Evolutionary conservation across 352 stramenopile genomes (phyloP), one percentile per base, ranked within the genome.

Genomic region (Elongisporangium senticosum): DNA sequence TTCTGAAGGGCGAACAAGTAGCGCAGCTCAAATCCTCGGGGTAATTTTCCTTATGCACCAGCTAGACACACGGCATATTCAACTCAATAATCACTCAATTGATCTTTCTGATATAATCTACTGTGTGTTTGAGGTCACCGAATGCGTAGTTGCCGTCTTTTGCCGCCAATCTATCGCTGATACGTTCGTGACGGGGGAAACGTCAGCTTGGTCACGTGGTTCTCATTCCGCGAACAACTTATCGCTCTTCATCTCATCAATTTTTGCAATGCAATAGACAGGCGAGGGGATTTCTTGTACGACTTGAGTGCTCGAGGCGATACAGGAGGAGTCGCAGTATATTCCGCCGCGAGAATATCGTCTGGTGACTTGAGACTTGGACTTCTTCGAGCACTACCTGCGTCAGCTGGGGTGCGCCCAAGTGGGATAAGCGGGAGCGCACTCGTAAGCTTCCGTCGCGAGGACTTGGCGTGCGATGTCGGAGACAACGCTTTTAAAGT

Each of bases 281-380:
- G 63, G 1, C 74, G 74, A 50, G 72, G 74, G 3, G 74, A 67
- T 26, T 71, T 75, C 61, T 72, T 81, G 60, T 65, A 65, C n/a
- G 69, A 75, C 53, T 84, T 75, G 28, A 77, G 65, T 19, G 74
- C 74, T 17, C 72, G 72, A 57, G 72, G 72, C 17, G 70, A 79
- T 0, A 53, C 64, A 13, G 72, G 72, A 21, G 63, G 55, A 26
- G 66, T 57, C 1, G 75, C 50, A 10, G 62, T 62, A 19, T 75
- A 61, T 48, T 80, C 72, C 4, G 75, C 63, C 3, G 51, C 37
- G 43, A 59, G 66, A 20, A 62, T n/a, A 10, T 70, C 66, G 24
- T 73, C 60, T 10, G 65, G 26, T 14, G 57, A 53, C 49, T 66
- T 58, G 51, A 62, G 26, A 24, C 56, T 52, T 51, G 33, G 40